phyloP scores from a whole-genome alignment of 345 rosid genomes.

The Salix udensis region DNA sequence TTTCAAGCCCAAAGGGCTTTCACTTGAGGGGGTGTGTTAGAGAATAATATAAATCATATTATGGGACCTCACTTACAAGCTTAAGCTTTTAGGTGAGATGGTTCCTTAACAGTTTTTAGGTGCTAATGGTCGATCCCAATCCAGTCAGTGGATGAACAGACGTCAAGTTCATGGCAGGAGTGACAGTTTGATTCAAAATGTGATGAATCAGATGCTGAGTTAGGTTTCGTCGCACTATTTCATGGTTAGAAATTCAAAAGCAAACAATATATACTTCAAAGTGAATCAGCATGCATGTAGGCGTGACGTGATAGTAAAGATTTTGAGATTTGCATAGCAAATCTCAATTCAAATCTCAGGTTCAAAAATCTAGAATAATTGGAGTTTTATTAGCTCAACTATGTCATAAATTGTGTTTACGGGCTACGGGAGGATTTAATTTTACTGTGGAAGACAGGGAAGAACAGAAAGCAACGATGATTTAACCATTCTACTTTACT shows the following conservation, averaged over 20 bases:
- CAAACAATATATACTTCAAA: neutral
- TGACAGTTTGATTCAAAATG: neutral
- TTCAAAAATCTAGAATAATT: too few species aligned
- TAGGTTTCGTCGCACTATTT: neutral
- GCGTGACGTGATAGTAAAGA: too few species aligned
- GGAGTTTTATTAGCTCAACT: too few species aligned
- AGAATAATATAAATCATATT: too few species aligned
- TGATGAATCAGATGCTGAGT: neutral
- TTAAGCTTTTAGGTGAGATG: too few species aligned
- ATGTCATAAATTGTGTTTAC: too few species aligned
- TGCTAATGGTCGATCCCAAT: neutral
- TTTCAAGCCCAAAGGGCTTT: too few species aligned
- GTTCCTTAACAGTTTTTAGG: neutral
- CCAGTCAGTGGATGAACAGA: neutral
- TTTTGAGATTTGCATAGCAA: too few species aligned
- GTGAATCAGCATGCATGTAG: too few species aligned
- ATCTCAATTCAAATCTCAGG: too few species aligned
- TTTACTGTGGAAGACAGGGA: neutral
- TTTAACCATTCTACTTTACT: conserved; percentile 11
- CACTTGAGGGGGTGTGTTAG: too few species aligned
- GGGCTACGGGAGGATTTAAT: neutral
- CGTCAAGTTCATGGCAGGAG: neutral
- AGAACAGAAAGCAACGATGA: conserved; percentile 23
- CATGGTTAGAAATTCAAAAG: neutral
- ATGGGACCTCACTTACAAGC: too few species aligned